These are phyloP conservation scores for Euptelea pleiosperma DNA, from an alignment of 164 flowering plant species.

Conservation along the genomic window DNA sequence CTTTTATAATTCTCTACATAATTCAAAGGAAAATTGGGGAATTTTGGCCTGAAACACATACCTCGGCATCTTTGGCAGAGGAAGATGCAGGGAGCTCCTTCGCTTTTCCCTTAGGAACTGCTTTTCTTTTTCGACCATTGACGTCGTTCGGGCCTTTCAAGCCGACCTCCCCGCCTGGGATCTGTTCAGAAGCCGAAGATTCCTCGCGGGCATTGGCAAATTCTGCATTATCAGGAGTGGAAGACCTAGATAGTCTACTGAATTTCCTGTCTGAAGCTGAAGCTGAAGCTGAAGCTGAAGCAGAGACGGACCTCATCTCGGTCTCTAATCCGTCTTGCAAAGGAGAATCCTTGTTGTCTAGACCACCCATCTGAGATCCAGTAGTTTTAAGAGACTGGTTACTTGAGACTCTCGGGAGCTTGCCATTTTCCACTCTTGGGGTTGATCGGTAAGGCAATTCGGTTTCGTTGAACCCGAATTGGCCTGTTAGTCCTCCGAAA, in stretches of 20 bases:
- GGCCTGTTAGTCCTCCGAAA: conserved; percentile 34
- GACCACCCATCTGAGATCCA: conserved; percentile 36
- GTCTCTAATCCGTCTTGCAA: conserved; percentile 24
- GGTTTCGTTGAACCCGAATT: conserved; percentile 28
- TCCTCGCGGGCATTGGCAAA: conserved; percentile 19
- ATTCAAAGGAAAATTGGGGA: background rate
- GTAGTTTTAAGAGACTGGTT: conserved; percentile 45
- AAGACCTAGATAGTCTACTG: conserved; percentile 23
- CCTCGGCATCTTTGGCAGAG: conserved; percentile 30
- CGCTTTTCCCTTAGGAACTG: conserved; percentile 22
- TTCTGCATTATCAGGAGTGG: conserved; percentile 29
- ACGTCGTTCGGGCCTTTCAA: conserved; percentile 17
- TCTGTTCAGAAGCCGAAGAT: conserved; percentile 24
- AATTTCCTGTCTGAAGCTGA: conserved; percentile 23
- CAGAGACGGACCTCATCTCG: conserved; percentile 24
- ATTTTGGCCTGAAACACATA: no score
- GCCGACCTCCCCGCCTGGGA: conserved; percentile 15
- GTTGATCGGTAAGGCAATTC: conserved; percentile 33
- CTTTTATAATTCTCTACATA: background rate
- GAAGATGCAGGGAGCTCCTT: conserved; percentile 23
- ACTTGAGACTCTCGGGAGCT: conserved; percentile 54
- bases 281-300: conserved; percentile 16
- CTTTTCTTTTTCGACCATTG: conserved; percentile 32
- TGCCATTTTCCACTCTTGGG: conserved; percentile 27
- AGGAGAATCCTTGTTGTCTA: conserved; percentile 16